Evolutionary conservation across 257 asterid genomes (phyloP).

Genomic region (Solanum arcanum): DNA sequence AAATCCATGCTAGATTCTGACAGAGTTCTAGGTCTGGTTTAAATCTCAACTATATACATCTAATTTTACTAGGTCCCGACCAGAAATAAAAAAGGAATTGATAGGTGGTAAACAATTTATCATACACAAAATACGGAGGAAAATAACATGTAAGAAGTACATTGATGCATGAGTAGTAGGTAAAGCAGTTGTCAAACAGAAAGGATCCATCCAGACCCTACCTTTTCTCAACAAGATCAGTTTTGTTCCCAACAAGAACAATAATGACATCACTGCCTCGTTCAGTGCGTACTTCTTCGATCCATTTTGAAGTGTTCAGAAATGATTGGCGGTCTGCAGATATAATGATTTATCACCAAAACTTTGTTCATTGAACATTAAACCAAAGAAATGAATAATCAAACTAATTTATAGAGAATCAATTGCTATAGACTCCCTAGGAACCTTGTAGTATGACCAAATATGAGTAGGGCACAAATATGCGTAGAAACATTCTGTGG

Average conservation of each 20-base stretch:
- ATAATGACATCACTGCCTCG: conserved; percentile 15
- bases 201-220: background rate
- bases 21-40: background rate
- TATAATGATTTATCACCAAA: background rate
- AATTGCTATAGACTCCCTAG: background rate
- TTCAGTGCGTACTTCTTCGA: conserved; percentile 12
- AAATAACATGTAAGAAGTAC: background rate
- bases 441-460: background rate
- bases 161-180: background rate
- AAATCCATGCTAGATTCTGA: background rate
- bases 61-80: background rate
- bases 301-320: conserved; percentile 9
- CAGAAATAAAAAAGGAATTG: background rate
- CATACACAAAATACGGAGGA: background rate
- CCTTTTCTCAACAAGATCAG: conserved; percentile 16
- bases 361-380: background rate
- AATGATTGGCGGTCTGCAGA: conserved; percentile 5
- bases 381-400: background rate
- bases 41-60: background rate
- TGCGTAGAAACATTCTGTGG: background rate
- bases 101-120: background rate
- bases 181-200: background rate
- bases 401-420: background rate
- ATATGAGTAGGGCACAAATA: background rate
- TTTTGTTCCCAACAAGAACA: conserved; percentile 16